A percentile compares a stretch with the other conserved stretches of the same genome.
These are phyloP conservation scores for Trichoderma breve DNA, from an alignment of 2,329 filamentous ascomycete species.

Conservation along the genomic window DNA sequence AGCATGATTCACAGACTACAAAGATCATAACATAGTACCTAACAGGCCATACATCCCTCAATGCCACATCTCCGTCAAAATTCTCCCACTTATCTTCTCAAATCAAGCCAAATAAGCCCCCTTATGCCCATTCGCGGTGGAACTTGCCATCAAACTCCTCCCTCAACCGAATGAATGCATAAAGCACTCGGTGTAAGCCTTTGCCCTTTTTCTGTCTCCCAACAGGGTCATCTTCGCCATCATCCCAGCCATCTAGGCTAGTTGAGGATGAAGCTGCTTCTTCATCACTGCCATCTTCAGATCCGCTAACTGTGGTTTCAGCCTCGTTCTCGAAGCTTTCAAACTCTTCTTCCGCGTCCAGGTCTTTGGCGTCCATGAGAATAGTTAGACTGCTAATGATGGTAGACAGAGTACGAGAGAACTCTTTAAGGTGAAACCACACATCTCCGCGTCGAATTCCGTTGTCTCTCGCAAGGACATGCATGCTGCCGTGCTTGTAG, in stretches of 20 bases:
- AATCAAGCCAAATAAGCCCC: not conserved
- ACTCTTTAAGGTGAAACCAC: conserved; percentile 68
- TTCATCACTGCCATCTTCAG: conserved; percentile 5
- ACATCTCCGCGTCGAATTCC: conserved; percentile 63
- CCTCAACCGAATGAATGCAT: conserved; percentile 57
- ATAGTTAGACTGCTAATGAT: conserved; percentile 65
- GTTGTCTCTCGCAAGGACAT: conserved; percentile 62
- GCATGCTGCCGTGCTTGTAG: conserved; percentile 67
- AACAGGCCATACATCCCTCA: not conserved
- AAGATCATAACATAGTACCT: not conserved
- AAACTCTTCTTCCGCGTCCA: conserved; percentile 38
- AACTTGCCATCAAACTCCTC: conserved; percentile 65
- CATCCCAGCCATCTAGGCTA: conserved; percentile 20
- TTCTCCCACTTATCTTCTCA: not conserved
- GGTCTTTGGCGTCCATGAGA: conserved; percentile 44
- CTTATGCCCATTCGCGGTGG: conserved; percentile 53
- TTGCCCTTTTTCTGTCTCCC: conserved; percentile 37
- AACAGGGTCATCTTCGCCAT: not conserved
- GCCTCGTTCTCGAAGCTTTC: conserved; percentile 29
- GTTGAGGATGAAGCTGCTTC: conserved; percentile 22
- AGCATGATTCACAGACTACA: not conserved
- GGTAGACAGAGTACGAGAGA: conserved; percentile 60
- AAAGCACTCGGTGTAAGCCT: conserved; percentile 56
- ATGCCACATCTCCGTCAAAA: not conserved
- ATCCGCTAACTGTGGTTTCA: not conserved